These are phyloP conservation scores for Nannizzia gypsea DNA, from an alignment of 2,329 filamentous ascomycete genomes.

Conservation along the genomic window DNA sequence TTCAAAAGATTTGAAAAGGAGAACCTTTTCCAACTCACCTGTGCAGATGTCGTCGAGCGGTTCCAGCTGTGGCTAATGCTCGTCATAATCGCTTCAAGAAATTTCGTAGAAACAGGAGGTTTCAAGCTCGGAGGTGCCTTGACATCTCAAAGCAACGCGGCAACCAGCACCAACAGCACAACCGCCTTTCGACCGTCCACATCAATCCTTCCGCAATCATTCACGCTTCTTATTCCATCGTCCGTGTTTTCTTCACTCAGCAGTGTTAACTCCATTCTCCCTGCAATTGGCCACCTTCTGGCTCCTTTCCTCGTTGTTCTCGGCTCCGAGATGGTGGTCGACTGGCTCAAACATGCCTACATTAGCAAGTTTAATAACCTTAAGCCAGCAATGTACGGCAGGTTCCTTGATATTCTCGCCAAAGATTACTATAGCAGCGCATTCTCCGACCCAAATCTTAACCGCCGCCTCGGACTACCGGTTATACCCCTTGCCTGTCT, in stretches of 20 bases:
- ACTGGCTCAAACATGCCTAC: slow-evolving; percentile 94
- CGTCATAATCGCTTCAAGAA: slow-evolving; percentile 87
- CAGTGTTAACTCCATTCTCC: slow-evolving; percentile 32
- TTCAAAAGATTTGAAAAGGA: slow-evolving; percentile 99
- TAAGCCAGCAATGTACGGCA: slow-evolving; percentile 75
- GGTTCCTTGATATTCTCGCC: slow-evolving; percentile 83
- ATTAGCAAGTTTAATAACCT: slow-evolving; percentile 98
- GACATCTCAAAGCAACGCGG: slow-evolving; percentile 19
- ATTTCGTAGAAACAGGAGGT: slow-evolving; percentile 89
- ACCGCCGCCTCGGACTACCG: slow-evolving; percentile 76
- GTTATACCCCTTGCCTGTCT: slow-evolving; percentile 85
- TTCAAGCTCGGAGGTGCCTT: slow-evolving; percentile 45
- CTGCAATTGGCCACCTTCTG: slow-evolving; percentile 60
- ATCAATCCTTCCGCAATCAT: slow-evolving; percentile 77
- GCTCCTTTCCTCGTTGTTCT: slow-evolving; percentile 89
- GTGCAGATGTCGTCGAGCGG: slow-evolving; percentile 89
- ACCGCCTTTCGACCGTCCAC: slow-evolving; percentile 44
- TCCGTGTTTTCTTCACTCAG: slow-evolving; percentile 37
- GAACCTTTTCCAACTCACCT: slow-evolving; percentile 90
- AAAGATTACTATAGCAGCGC: slow-evolving; percentile 98
- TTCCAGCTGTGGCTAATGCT: slow-evolving; percentile 98
- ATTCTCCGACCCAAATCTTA: slow-evolving; percentile 81
- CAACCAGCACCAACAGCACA: slow-evolving; percentile 28
- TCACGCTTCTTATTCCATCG: slow-evolving; percentile 64
- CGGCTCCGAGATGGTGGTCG: slow-evolving; percentile 91